Percentiles rank a stretch among this genome's conserved stretches.
phyloP scores from a whole-genome alignment of 148 eudicot species.

The Nyssa sinensis region DNA sequence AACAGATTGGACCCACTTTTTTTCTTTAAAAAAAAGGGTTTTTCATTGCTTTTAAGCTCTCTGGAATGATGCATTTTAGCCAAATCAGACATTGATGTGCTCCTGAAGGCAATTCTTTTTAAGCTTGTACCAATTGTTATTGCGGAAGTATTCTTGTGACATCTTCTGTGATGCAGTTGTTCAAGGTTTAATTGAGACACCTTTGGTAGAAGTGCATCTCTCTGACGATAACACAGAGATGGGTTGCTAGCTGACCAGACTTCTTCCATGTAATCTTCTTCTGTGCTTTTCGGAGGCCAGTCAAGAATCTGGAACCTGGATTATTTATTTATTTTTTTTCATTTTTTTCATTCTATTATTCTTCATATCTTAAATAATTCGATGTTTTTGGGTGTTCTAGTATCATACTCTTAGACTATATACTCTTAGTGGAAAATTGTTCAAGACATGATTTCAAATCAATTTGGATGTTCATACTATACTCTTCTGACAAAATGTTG shows the following conservation, averaged over 20 bases:
- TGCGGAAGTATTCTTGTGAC: slow-evolving; percentile 7
- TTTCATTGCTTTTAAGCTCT: not conserved
- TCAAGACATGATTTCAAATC: no score
- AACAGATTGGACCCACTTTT: not conserved
- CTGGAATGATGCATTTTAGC: slow-evolving; percentile 46
- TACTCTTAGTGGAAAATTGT: not conserved
- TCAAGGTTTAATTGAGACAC: slow-evolving; percentile 15
- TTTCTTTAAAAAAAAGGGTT: not conserved
- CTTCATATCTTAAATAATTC: not conserved
- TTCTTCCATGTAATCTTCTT: slow-evolving; percentile 9
- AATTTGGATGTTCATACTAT: no score
- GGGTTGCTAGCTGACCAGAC: slow-evolving; percentile 37
- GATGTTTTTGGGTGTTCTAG: not conserved
- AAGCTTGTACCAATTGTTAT: slow-evolving; percentile 3
- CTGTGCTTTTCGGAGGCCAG: not conserved
- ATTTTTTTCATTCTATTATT: not conserved
- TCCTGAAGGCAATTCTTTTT: slow-evolving; percentile 24
- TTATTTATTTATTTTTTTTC: no score
- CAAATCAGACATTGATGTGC: slow-evolving; percentile 44
- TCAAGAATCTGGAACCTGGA: not conserved
- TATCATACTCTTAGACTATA: not conserved
- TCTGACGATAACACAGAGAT: slow-evolving; percentile 38
- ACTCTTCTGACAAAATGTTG: no score
- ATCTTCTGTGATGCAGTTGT: slow-evolving; percentile 17
- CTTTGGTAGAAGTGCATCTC: slow-evolving; percentile 33